phyloP scores from a whole-genome alignment of 192 early-diverging fungal genomes.

The Coemansia sp. region DNA sequence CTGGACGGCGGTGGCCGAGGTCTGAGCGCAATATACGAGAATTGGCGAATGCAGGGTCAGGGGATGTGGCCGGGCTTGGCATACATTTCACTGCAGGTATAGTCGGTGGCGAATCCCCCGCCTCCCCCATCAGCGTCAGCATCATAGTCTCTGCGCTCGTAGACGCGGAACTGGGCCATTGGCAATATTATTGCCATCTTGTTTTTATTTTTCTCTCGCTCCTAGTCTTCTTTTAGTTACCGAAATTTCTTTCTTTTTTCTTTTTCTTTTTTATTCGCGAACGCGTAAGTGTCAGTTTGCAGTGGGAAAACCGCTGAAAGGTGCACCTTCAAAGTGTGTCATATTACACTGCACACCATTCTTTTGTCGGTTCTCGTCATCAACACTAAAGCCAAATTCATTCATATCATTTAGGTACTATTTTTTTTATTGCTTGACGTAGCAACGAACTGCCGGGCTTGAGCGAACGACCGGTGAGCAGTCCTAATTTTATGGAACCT shows the following conservation, averaged over 20 bases:
- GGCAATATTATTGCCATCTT: neutral
- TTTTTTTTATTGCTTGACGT: neutral
- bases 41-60: neutral
- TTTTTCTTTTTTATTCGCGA: slow-evolving; percentile 7
- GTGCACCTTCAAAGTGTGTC: neutral
- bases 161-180: neutral
- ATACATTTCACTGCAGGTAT: neutral
- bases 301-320: neutral
- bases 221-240: neutral
- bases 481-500: slow-evolving; percentile 25
- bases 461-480: neutral
- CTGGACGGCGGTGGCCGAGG: slow-evolving; percentile 2
- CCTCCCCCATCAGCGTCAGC: neutral
- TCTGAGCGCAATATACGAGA: neutral
- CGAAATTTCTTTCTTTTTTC: neutral
- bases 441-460: slow-evolving; percentile 4
- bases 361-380: neutral
- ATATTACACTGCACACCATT: neutral
- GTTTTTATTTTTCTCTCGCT: neutral
- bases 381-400: neutral
- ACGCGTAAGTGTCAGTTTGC: slow-evolving; percentile 4
- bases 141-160: neutral
- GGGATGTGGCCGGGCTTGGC: no score
- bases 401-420: neutral
- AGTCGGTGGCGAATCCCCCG: neutral